Evolutionary conservation across 306 rosid genomes (phyloP), one percentile per base, ranked within the genome.

Genomic region (Pachyrhizus erosus): DNA sequence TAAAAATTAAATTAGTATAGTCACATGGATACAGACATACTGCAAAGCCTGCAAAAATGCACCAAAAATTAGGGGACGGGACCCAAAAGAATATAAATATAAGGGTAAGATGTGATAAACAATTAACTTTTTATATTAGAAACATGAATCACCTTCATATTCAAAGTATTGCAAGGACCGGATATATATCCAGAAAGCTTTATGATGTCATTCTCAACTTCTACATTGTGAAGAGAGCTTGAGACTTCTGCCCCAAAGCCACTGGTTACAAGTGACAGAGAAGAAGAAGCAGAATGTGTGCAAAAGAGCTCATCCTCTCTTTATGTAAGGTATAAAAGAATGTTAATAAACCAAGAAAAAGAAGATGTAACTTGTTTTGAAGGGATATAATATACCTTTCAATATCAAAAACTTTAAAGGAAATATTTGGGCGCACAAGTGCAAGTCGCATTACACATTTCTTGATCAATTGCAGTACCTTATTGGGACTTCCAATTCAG

Each of bases 1-100:
- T 77, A 87, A 73, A 76, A 48, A n/a, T n/a, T n/a, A n/a, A n/a
- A n/a, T n/a, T 78, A 77, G 73, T 76, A 70, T 45, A 70, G 43
- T 84, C 90, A 65, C 67, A 83, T 8, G 99, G 99, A 96, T 96
- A 96, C 99, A 96, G 89, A 92, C 72, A 87, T 90, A 93, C 84
- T 96, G 97, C 78, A 96, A 86, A 81, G 87, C 98, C 98, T 93
- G 98, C 91, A 84, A 29, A 83, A 67, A 67, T 61, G 67, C 48
- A 55, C 29, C 78, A 70, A 68, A 64, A 62, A 69, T 87, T 68
- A 75, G 61, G 67, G 42, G 70, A 81, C 65, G 48, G 43, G 61
- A 57, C 46, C 49, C 61, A 79, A 70, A 52, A 76, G 20, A 84
- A 58, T 26, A 66, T 23, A 66, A 48, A 73, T 27, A 43, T 74